Base-by-base conservation (phyloP, 2,329 filamentous ascomycete genomes). In the Neonectria neomacrospora region DNA sequence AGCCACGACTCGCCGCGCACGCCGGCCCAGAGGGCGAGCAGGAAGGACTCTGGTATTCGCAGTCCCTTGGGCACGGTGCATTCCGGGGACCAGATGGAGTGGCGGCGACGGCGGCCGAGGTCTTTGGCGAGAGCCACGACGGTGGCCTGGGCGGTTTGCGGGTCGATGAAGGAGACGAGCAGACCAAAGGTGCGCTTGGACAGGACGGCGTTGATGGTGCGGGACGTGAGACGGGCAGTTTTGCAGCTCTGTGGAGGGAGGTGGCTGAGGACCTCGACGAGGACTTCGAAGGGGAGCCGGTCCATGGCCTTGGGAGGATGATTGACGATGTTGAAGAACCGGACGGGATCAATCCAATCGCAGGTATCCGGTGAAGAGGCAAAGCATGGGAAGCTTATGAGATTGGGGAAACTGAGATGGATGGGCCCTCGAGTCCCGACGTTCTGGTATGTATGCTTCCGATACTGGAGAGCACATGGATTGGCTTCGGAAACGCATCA, bases 31-130 rank as follows among this genome's bases (percentile, higher is more conserved):
- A 77, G 61, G 7, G 76, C 77, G 30, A 73, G 71, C 12, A 79
- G 67, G 58, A 79, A 79, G 47, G 74, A 74, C 41, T 72, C 68
- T 10, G 72, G 66, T 12, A 79, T 56, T 34, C 71, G 76, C 8
- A 79, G 62, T 14, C 66, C 61, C 14, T 54, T 55, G 4, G 77
- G 77, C 14, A 78, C 75, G 41, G 67, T 65, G 67, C 77, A 78
- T n/a, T 68, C 61, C n/a, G 77, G 77, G 18, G 77, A 79, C 77
- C 77, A 79, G 57, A 79, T 73, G 11, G 73, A 71, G n/a, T 64
- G 66, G 9, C 66, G 67, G 9, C 76, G 69, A 3, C 44, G 69
- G 5, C 44, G 47, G 26, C 64, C 44, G 20, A 74, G 69, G 51
- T 75, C 68, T 22, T 64, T 56, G 5, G 73, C 68, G 12, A 69